Evolutionary conservation across 2,329 filamentous ascomycete genomes (phyloP).

Genomic region (Raffaelea ambrosiae): DNA sequence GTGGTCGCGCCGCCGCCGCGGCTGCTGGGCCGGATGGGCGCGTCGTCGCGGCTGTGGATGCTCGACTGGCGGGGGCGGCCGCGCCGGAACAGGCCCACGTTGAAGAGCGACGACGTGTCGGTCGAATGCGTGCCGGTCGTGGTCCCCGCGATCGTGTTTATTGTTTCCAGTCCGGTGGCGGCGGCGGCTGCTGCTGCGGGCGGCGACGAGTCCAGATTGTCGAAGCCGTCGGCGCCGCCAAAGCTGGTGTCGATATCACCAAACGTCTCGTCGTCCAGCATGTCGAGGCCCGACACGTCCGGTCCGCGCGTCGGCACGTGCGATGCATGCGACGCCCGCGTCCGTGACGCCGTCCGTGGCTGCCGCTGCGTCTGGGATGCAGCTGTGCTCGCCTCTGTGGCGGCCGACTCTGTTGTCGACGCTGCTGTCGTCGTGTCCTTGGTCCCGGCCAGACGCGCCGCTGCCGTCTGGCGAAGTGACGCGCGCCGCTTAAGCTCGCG

Average conservation of each 20-base stretch:
- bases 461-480: constrained; percentile 8
- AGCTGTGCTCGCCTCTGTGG: too few relatives aligned
- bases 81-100: constrained; percentile 36
- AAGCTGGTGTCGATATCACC: constrained; percentile 28
- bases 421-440: neutral
- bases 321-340: constrained; percentile 23
- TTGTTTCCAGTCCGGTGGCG: too few relatives aligned
- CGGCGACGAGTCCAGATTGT: constrained; percentile 13
- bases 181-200: neutral
- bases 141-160: neutral
- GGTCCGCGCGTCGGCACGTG: constrained; percentile 17
- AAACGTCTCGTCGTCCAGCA: constrained; percentile 38
- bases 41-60: constrained; percentile 40
- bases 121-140: constrained; percentile 24
- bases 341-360: constrained; percentile 11
- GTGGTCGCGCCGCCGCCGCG: constrained; percentile 37
- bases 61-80: constrained; percentile 38
- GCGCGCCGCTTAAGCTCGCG: constrained; percentile 21
- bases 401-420: constrained; percentile 11
- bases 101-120: constrained; percentile 35
- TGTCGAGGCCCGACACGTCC: constrained; percentile 39
- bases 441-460: constrained; percentile 1
- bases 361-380: constrained; percentile 2
- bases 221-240: constrained; percentile 21
- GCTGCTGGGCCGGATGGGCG: constrained; percentile 45